phyloP scores from a whole-genome alignment of 495 filamentous ascomycete genomes.

The Penicillium herquei region DNA sequence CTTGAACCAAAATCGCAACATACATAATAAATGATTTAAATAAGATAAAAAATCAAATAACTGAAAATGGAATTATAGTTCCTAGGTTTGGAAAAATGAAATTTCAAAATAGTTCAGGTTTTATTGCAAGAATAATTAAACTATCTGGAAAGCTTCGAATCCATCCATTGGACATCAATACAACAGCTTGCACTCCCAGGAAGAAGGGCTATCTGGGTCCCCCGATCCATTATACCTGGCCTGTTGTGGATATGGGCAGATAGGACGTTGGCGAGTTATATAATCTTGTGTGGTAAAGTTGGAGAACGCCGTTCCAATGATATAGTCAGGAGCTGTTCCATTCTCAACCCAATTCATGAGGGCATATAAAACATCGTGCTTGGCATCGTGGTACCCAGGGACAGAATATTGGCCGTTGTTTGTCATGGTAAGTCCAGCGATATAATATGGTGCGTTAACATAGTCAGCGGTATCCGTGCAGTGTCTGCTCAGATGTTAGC shows the following conservation, averaged over 20 bases:
- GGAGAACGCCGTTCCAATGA: constrained; percentile 10
- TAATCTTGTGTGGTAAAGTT: not conserved
- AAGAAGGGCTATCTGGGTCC: not conserved
- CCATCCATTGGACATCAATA: too few relatives aligned
- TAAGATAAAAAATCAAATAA: too few relatives aligned
- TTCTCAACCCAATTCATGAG: constrained; percentile 55
- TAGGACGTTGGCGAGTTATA: not conserved
- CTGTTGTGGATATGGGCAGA: not conserved
- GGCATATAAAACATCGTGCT: constrained; percentile 48
- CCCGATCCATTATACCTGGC: not conserved
- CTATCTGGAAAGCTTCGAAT: too few relatives aligned
- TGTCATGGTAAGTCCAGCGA: constrained; percentile 16
- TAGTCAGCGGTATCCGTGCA: constrained; percentile 11
- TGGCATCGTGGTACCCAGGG: constrained; percentile 40
- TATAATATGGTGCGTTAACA: constrained; percentile 38
- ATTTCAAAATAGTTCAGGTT: too few relatives aligned
- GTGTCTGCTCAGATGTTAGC: constrained; percentile 17
- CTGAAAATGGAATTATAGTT: too few relatives aligned
- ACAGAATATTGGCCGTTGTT: constrained; percentile 16
- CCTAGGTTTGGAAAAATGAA: too few relatives aligned
- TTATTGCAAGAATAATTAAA: too few relatives aligned
- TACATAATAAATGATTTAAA: too few relatives aligned
- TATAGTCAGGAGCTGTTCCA: constrained; percentile 30
- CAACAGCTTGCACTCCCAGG: not conserved
- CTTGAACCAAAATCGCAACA: too few relatives aligned